Evolutionary conservation across 768 basidiomycete genomes (phyloP).

Genomic region (Amanita pseudoporphyria): DNA sequence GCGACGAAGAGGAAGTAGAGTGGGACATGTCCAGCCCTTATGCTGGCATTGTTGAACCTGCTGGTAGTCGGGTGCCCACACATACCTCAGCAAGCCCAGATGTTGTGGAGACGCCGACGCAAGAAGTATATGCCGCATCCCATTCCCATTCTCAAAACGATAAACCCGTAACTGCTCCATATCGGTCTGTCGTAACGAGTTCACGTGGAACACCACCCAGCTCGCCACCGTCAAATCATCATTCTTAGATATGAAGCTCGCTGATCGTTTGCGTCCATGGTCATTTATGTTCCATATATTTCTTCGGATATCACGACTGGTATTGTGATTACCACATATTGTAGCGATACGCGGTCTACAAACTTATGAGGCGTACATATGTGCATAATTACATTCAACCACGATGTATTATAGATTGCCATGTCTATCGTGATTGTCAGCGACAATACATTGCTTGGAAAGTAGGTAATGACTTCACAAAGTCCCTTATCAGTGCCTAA

Average conservation of each 20-base stretch:
- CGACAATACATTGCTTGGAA: no score
- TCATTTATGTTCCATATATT: background rate
- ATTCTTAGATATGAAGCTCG: background rate
- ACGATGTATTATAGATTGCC: no score
- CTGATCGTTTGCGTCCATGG: background rate
- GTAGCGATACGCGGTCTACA: background rate
- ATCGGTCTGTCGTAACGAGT: background rate
- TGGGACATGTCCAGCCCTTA: slow-evolving; percentile 1
- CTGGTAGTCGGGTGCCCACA: background rate
- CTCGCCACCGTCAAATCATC: slow-evolving; percentile 3
- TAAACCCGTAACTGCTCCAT: background rate
- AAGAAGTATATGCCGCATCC: background rate
- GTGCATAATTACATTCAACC: no score
- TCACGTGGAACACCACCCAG: background rate
- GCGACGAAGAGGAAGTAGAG: slow-evolving; percentile 6
- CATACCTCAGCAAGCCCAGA: background rate
- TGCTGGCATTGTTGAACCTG: background rate
- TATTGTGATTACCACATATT: background rate
- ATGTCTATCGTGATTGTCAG: no score
- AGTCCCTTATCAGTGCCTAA: no score
- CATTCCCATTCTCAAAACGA: background rate
- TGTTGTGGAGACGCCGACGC: slow-evolving; percentile 1
- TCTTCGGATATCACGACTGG: background rate
- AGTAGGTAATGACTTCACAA: no score
- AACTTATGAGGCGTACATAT: no score